Evolutionary conservation across 768 basidiomycete genomes (phyloP), one percentile per base, ranked within the genome.

Genomic region (Mycena galericulata): DNA sequence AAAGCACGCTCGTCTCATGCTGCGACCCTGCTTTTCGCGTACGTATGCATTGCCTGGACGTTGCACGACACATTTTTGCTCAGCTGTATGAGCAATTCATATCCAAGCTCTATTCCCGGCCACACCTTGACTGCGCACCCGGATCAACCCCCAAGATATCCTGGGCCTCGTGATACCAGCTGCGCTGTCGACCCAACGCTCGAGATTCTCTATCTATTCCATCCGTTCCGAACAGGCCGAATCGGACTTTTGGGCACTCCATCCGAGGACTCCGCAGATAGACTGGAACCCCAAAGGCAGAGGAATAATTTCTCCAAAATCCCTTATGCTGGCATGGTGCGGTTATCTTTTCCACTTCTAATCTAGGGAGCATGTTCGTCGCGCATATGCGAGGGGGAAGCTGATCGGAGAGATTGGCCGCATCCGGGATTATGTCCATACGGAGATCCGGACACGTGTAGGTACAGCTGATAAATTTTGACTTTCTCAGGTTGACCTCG

Each of bases 41-140:
- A 67, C 59, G 65, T 67, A 56, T 34, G 32, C 38, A 40, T n/a
- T n/a, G n/a, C 26, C 15, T n/a, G 12, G 43, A 17, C 63, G 36
- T 64, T 46, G n/a, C 29, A 14, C n/a, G 34, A 12, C 41, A 17
- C 65, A 56, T 29, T 62, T 53, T 26, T 36, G n/a, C n/a, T n/a
- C n/a, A n/a, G n/a, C n/a, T n/a, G n/a, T n/a, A n/a, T n/a, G n/a
- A n/a, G n/a, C 10, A 17, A 41, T 30, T 34, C 43, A 27, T 59
- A 34, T 34, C 36, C 51, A 41, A 54, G 41, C 34, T 40, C 45
- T 62, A 43, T 54, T 47, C 26, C 32, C 29, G 45, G 1, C n/a
- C 43, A 40, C 57, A 47, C 60, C 61, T 57, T 43, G 55, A 62
- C 67, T 68, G 61, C 56, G 62, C 68, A 45, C 57, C 27, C 68